Conservation (phyloP, 2,329 filamentous ascomycete species). For the Hawksworthiomyces lignivorus region DNA sequence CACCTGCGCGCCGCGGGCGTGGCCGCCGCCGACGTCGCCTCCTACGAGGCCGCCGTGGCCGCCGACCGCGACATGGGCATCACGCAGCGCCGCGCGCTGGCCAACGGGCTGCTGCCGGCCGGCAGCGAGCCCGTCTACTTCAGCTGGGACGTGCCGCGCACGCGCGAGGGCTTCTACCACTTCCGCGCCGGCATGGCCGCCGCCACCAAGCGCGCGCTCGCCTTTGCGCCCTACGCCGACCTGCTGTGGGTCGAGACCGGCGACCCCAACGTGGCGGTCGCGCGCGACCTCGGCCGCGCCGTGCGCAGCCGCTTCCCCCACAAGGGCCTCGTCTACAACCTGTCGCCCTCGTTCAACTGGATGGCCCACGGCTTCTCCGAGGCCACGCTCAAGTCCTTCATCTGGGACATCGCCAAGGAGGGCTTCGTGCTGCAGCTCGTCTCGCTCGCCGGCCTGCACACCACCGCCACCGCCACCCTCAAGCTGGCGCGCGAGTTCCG, state of each 20-base stretch:
- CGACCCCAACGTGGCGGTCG: conserved; percentile 74
- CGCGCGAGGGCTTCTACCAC: conserved; percentile 90
- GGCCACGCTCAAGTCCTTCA: conserved; percentile 76
- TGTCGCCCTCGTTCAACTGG: conserved; percentile 98
- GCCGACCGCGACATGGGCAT: conserved; percentile 69
- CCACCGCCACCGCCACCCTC: conserved; percentile 54
- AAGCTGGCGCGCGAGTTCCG: conserved; percentile 80
- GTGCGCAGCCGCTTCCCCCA: conserved; percentile 63
- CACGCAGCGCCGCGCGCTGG: conserved; percentile 65
- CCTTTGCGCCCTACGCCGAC: conserved; percentile 87
- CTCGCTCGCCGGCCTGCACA: conserved; percentile 59
- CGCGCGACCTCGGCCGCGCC: conserved; percentile 63
- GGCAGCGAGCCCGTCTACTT: conserved; percentile 52
- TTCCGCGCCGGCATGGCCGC: conserved; percentile 76
- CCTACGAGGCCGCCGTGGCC: conserved; percentile 56
- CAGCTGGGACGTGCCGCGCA: conserved; percentile 86
- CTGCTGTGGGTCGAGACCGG: conserved; percentile 96
- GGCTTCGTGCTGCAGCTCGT: conserved; percentile 68
- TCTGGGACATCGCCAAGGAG: conserved; percentile 91
- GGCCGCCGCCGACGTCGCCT: conserved; percentile 53
- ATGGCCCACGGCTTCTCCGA: conserved; percentile 88
- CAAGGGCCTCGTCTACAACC: conserved; percentile 93
- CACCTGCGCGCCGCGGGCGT: conserved; percentile 64
- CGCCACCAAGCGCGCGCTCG: conserved; percentile 86
- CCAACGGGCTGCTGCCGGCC: conserved; percentile 59